These are phyloP conservation scores for Alternaria burnsii DNA, from an alignment of 2,329 filamentous ascomycete genomes.

Conservation along the genomic window DNA sequence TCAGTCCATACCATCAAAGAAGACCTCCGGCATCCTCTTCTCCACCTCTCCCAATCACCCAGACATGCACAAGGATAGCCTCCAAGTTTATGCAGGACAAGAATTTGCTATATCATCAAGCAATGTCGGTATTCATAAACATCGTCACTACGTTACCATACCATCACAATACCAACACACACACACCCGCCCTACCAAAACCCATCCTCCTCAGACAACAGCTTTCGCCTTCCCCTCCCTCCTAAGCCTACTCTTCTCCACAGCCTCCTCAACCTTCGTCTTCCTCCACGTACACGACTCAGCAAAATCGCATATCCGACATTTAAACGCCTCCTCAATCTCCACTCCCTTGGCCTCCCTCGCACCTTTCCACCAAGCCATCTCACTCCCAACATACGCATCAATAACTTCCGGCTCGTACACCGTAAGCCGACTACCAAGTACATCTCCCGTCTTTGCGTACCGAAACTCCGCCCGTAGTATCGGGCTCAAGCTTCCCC, in stretches of 20 bases:
- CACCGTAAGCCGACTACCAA: conserved; percentile 63
- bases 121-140: no score
- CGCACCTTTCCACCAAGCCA: conserved; percentile 89
- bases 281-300: conserved; percentile 81
- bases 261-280: conserved; percentile 70
- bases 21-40: no score
- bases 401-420: conserved; percentile 72
- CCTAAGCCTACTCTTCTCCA: conserved; percentile 47
- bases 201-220: conserved; percentile 24
- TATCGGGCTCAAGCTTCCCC: conserved; percentile 58
- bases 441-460: conserved; percentile 59
- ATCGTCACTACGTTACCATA: no score
- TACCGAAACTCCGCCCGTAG: conserved; percentile 66
- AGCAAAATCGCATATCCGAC: conserved; percentile 82
- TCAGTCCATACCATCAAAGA: no score
- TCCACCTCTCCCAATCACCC: no score
- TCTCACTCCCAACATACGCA: conserved; percentile 68
- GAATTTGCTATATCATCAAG: no score
- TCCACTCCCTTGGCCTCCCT: conserved; percentile 76
- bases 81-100: no score
- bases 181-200: no score
- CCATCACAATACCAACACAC: no score
- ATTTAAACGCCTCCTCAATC: conserved; percentile 89
- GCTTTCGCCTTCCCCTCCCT: conserved; percentile 33
- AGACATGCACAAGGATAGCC: no score